phyloP scores from a whole-genome alignment of 208 protist genomes.

The Novymonas esmeraldas region DNA sequence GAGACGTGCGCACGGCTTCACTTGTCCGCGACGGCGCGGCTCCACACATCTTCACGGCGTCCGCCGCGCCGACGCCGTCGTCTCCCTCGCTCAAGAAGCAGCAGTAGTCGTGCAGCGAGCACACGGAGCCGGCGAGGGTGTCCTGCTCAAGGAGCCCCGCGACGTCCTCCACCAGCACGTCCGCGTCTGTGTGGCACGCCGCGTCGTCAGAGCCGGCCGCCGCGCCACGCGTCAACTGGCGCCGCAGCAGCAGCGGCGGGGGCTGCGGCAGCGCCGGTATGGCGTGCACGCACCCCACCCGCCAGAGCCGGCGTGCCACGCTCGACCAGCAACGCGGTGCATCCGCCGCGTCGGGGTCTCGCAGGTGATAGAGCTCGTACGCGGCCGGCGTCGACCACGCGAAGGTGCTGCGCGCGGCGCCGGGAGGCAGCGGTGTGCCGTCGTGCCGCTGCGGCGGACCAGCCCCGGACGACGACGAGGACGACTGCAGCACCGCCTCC shows the following conservation, averaged over 20 bases:
- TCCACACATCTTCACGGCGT: not conserved
- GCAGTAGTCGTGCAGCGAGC: constrained; percentile 28
- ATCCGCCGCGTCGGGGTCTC: not conserved
- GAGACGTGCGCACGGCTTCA: not conserved
- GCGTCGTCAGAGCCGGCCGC: too few species aligned
- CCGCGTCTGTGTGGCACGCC: not conserved
- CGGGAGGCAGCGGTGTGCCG: not conserved
- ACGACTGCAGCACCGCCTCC: not conserved
- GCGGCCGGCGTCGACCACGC: constrained; percentile 18
- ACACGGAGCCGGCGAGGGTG: constrained; percentile 20
- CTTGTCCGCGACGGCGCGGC: not conserved
- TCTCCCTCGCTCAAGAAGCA: not conserved
- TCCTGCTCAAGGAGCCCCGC: not conserved
- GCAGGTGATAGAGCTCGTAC: constrained; percentile 25
- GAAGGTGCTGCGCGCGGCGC: not conserved
- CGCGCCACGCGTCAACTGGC: too few species aligned
- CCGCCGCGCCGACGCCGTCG: not conserved
- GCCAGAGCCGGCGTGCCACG: not conserved
- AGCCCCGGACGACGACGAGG: not conserved
- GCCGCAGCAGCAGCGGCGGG: constrained; percentile 6
- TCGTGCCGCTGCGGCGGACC: not conserved
- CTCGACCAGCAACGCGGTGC: too few species aligned
- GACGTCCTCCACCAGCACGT: not conserved
- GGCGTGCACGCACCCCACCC: constrained; percentile 24
- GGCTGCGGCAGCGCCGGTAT: constrained; percentile 41